phyloP scores from a whole-genome alignment of 2,329 filamentous ascomycete genomes.

The Coccinonectria pachysandricola region DNA sequence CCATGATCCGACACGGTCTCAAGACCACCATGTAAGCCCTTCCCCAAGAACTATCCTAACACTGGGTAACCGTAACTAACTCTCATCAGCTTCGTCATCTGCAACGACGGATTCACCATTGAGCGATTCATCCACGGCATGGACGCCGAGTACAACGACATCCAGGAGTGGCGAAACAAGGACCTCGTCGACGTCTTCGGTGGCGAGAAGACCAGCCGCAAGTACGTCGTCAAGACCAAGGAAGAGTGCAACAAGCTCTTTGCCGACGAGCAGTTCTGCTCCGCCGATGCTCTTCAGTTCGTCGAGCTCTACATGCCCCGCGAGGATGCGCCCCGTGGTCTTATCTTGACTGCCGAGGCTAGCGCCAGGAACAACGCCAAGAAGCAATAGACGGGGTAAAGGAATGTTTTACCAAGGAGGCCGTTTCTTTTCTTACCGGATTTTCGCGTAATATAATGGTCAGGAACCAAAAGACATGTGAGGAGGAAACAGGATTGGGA shows the following conservation, averaged over 20 bases:
- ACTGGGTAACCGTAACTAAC: too few relatives aligned
- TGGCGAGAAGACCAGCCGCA: conserved; percentile 47
- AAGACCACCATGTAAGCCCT: conserved; percentile 63
- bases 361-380: conserved; percentile 58
- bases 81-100: conserved; percentile 63
- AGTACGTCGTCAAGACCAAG: conserved; percentile 59
- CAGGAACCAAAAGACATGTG: too few relatives aligned
- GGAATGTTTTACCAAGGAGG: conserved; percentile 7
- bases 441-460: too few relatives aligned
- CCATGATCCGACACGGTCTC: conserved; percentile 66
- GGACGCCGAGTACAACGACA: conserved; percentile 72
- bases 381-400: conserved; percentile 18
- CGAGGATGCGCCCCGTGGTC: conserved; percentile 62
- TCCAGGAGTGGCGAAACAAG: conserved; percentile 64
- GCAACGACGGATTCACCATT: conserved; percentile 83
- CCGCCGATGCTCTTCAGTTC: conserved; percentile 49
- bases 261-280: conserved; percentile 51
- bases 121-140: conserved; percentile 82
- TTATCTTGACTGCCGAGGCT: conserved; percentile 61
- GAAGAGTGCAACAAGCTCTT: conserved; percentile 58
- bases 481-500: too few relatives aligned
- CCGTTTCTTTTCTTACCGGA: too few relatives aligned
- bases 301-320: conserved; percentile 76
- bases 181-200: conserved; percentile 60
- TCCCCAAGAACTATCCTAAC: too few relatives aligned